Conservation (phyloP, 257 asterid species). For the Catharanthus roseus region DNA sequence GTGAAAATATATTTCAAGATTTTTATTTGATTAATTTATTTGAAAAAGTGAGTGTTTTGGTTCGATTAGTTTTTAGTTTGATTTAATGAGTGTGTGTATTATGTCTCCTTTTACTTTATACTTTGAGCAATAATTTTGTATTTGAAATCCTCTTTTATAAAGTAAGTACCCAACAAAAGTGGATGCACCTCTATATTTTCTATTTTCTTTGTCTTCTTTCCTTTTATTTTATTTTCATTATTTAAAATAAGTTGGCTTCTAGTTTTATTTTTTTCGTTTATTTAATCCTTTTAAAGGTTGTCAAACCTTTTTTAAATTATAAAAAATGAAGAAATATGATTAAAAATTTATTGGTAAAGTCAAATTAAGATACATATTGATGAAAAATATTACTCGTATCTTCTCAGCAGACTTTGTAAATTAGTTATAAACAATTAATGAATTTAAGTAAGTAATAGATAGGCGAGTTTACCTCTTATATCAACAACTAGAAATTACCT, state of each 20-base stretch:
- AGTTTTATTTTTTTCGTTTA: background rate
- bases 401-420: too few relatives aligned
- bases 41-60: background rate
- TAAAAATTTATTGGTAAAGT: too few relatives aligned
- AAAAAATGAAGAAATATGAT: too few relatives aligned
- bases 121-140: background rate
- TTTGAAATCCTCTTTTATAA: background rate
- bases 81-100: background rate
- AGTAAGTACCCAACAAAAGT: background rate
- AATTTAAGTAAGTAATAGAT: background rate
- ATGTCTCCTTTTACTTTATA: background rate
- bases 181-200: background rate
- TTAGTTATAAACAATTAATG: background rate
- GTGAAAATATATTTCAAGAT: too few relatives aligned
- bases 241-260: background rate
- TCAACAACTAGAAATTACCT: background rate
- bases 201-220: background rate
- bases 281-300: background rate
- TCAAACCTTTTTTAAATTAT: too few relatives aligned
- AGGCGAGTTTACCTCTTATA: background rate
- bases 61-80: too few relatives aligned
- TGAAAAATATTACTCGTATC: too few relatives aligned
- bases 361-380: too few relatives aligned
- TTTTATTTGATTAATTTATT: too few relatives aligned
- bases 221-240: background rate